phyloP scores from a whole-genome alignment of 257 asterid genomes.

The Solanum appendiculatum region DNA sequence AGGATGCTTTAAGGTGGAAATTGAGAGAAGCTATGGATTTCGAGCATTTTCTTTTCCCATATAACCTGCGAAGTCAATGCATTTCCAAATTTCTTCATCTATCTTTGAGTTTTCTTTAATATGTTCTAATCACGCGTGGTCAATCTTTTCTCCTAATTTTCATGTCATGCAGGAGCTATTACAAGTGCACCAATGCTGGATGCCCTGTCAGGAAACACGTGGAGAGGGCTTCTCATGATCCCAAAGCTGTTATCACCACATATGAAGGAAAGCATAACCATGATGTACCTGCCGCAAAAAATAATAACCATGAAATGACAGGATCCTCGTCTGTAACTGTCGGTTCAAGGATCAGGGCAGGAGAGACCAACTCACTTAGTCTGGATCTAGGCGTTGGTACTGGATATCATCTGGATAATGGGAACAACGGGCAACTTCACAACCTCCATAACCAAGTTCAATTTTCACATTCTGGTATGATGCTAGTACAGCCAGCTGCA shows the following conservation, averaged over 20 bases:
- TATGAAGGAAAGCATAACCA: conserved; percentile 97
- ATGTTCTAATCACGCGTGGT: neutral
- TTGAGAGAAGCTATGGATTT: neutral
- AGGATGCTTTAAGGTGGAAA: neutral
- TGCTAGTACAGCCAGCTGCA: conserved; percentile 33
- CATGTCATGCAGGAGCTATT: conserved; percentile 70
- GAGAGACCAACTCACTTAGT: conserved; percentile 45
- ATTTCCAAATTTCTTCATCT: neutral
- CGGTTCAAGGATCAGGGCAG: conserved; percentile 36
- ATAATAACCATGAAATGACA: conserved; percentile 59
- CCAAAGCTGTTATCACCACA: conserved; percentile 93
- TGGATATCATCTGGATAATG: conserved; percentile 21
- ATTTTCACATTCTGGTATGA: conserved; percentile 21
- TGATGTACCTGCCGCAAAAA: conserved; percentile 68
- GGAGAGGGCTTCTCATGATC: conserved; percentile 96
- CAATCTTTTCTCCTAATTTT: neutral
- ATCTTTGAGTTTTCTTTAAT: neutral
- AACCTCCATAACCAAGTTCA: conserved; percentile 16
- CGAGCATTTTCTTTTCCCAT: neutral
- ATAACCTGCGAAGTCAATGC: neutral
- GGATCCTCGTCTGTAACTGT: conserved; percentile 27
- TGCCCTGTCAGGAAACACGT: conserved; percentile 97
- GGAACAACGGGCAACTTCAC: conserved; percentile 26
- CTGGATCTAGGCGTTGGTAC: conserved; percentile 88
- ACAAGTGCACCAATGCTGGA: conserved; percentile 85